These are phyloP conservation scores for Melaleuca alternifolia DNA, from an alignment of 345 rosid species.

Conservation along the genomic window DNA sequence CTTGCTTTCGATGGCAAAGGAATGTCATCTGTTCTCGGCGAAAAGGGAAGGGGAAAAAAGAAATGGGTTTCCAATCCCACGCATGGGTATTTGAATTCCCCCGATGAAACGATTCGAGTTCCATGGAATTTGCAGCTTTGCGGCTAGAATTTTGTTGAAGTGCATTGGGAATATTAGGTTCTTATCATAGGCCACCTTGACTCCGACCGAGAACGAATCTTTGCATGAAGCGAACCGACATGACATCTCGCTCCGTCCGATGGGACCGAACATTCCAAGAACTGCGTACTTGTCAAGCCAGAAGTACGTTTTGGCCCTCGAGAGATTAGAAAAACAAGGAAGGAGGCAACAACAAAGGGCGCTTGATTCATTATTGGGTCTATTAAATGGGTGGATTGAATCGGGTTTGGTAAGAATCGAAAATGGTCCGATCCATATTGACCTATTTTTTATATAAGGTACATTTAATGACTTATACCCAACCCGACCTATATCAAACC, in stretches of 20 bases:
- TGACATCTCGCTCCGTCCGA: neutral
- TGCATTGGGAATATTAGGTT: neutral
- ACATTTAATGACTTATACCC: too few relatives aligned
- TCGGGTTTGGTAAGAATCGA: too few relatives aligned
- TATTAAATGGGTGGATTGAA: too few relatives aligned
- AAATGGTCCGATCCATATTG: too few relatives aligned
- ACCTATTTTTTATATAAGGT: too few relatives aligned
- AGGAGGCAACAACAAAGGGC: too few relatives aligned
- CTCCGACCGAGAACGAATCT: neutral
- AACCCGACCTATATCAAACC: too few relatives aligned
- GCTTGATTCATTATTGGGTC: too few relatives aligned
- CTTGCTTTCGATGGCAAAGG: neutral
- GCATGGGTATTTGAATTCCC: neutral
- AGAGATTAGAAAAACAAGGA: neutral
- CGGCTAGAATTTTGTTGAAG: neutral
- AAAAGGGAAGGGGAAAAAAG: neutral
- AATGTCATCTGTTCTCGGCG: neutral
- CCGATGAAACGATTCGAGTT: neutral
- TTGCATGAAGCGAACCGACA: neutral
- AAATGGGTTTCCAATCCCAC: neutral
- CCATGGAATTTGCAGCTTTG: neutral
- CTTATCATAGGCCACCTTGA: neutral
- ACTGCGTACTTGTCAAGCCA: neutral
- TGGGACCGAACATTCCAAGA: neutral
- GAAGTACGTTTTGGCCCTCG: neutral